Evolutionary conservation across 2,329 filamentous ascomycete genomes (phyloP).

Genomic region (Eutypa lata): DNA sequence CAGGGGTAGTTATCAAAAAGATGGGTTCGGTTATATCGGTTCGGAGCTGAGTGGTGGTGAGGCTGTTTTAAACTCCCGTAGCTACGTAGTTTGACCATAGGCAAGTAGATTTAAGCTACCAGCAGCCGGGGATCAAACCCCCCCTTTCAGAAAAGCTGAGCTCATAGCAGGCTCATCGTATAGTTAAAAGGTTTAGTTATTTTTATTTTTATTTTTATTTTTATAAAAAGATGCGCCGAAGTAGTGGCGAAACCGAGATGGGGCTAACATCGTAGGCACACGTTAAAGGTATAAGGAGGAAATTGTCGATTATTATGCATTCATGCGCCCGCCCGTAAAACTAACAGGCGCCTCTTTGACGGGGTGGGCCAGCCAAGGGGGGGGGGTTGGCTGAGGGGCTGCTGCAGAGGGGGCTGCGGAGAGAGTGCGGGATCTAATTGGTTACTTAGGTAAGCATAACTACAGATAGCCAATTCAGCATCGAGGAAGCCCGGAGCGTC

Average conservation of each 20-base stretch:
- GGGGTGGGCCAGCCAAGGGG: slow-evolving; percentile 12
- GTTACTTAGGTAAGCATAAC: too few species aligned
- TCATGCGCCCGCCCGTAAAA: slow-evolving; percentile 15
- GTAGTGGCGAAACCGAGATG: slow-evolving; percentile 2
- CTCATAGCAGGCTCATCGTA: too few species aligned
- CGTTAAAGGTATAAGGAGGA: slow-evolving; percentile 12
- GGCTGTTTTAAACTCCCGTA: too few species aligned
- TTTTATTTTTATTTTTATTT: too few species aligned
- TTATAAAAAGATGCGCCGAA: background rate
- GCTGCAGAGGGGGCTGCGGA: too few species aligned
- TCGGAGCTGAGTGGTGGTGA: background rate
- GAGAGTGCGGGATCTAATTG: too few species aligned
- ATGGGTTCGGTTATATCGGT: background rate
- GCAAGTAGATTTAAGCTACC: background rate
- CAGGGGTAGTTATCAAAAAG: too few species aligned
- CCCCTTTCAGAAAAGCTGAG: background rate
- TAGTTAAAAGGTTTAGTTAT: too few species aligned
- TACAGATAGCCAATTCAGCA: too few species aligned
- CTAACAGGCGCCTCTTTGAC: too few species aligned
- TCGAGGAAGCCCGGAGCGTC: too few species aligned
- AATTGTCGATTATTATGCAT: slow-evolving; percentile 27
- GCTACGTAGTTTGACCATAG: too few species aligned
- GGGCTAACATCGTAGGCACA: slow-evolving; percentile 15
- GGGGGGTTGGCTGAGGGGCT: background rate
- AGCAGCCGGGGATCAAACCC: background rate